phyloP scores from a whole-genome alignment of 1,139 yeast genomes.

The Zygotorulaspora mrakii region DNA sequence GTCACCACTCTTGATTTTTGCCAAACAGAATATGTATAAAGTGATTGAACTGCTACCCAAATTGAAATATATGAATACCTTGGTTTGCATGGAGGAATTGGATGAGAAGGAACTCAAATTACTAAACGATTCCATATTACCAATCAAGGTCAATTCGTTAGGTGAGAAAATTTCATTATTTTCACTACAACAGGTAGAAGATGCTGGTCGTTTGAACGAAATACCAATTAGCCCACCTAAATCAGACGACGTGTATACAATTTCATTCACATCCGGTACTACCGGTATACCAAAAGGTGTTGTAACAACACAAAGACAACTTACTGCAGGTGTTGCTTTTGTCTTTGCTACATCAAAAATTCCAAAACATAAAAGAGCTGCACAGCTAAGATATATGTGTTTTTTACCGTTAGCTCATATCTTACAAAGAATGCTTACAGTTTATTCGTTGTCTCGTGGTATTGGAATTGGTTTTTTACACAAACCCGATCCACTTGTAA shows the following conservation, averaged over 20 bases:
- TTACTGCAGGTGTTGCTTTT: conserved; percentile 48
- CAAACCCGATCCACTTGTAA: conserved; percentile 41
- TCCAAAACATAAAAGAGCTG: conserved; percentile 17
- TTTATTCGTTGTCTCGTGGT: conserved; percentile 36
- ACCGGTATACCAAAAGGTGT: conserved; percentile 77
- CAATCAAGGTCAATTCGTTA: conserved; percentile 17
- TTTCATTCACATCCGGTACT: conserved; percentile 76
- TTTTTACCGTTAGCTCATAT: conserved; percentile 72
- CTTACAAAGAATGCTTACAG: conserved; percentile 46
- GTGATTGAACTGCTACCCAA: conserved; percentile 42
- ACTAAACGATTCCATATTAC: conserved; percentile 26
- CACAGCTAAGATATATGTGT: conserved; percentile 34
- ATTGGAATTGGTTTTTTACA: conserved; percentile 46
- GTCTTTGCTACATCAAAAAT: conserved; percentile 27
- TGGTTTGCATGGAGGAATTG: conserved; percentile 53
- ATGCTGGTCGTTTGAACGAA: conserved; percentile 50
- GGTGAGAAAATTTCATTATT: conserved; percentile 38
- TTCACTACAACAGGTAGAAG: conserved; percentile 51
- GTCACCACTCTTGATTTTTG: conserved; percentile 52
- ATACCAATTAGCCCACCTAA: conserved; percentile 48
- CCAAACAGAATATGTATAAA: conserved; percentile 46
- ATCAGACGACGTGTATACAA: conserved; percentile 55
- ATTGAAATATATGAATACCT: conserved; percentile 40
- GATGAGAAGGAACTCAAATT: conserved; percentile 38
- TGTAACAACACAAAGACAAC: conserved; percentile 52